Conservation (phyloP, 2,329 filamentous ascomycete genomes). For the Sordariomycetes sp. region DNA sequence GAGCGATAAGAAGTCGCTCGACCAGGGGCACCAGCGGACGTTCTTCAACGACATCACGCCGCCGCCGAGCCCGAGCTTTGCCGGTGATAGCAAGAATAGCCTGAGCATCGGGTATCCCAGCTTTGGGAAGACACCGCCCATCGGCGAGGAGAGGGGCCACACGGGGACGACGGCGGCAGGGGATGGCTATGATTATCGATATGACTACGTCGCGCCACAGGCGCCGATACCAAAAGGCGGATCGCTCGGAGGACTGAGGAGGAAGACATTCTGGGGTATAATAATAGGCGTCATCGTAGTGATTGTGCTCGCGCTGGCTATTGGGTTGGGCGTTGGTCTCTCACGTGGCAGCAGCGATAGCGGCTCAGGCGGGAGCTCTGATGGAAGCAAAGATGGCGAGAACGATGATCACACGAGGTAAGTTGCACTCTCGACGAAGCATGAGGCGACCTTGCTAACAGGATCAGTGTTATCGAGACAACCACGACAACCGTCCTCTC, state of each 20-base stretch:
- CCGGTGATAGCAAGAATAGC: conserved; percentile 1
- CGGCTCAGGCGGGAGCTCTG: conserved; percentile 2
- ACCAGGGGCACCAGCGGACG: conserved; percentile 17
- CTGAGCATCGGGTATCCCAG: not conserved
- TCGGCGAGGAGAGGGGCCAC: not conserved
- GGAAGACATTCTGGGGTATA: conserved; percentile 25
- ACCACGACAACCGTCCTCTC: conserved; percentile 6
- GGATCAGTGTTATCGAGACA: too few species aligned
- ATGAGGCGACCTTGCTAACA: too few species aligned
- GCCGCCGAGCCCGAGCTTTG: conserved; percentile 14
- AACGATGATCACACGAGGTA: too few species aligned
- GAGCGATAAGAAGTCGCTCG: conserved; percentile 3
- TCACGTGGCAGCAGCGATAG: too few species aligned
- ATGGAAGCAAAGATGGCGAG: not conserved
- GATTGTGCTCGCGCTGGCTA: conserved; percentile 25
- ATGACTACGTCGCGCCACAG: conserved; percentile 12
- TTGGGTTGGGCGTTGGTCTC: conserved; percentile 24
- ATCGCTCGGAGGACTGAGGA: conserved; percentile 15
- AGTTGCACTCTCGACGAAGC: too few species aligned
- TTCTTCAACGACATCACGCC: conserved; percentile 32
- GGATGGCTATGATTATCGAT: conserved; percentile 13
- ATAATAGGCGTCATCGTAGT: conserved; percentile 15
- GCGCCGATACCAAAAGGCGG: conserved; percentile 12
- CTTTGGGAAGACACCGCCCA: not conserved
- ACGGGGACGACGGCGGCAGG: not conserved